Base-by-base conservation (phyloP, 2,329 filamentous ascomycete genomes). In the Arachnopeziza araneosa region DNA sequence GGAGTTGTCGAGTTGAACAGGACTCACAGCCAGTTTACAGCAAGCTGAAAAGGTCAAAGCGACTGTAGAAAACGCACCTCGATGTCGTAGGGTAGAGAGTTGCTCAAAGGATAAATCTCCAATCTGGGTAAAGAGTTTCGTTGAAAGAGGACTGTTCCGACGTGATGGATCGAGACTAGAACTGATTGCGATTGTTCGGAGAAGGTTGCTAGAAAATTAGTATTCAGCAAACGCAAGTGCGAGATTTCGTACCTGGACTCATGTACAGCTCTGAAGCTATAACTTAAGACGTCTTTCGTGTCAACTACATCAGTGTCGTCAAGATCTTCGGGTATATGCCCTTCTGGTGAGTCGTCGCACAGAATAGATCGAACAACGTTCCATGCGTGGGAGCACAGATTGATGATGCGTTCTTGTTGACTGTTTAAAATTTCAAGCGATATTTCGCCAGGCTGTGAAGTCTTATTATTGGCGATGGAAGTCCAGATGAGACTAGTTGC, bases 301-400 rank as follows among this genome's bases (percentile, higher is more conserved):
- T 89, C 87, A 1, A 91, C 80, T 0, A 87, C 89, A 4, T 88
- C 82, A 19, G 84, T 77, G 36, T 89, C 87, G 57, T 89, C 84
- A n/a, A 91, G 73, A 24, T 93, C 90, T 56, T 93, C 86, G 0
- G 87, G 88, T 2, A 91, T 78, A 72, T 95, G 87, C 0, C 93
- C 93, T 75, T 99, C 95, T 0, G 96, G 95, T 0, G 95, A 96
- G 74, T 97, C 95, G 64, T 96, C 88, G 69, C 95, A 99, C 0
- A 99, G 81, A 3, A 96, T 84, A 56, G 86, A 82, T 67, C 83
- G 84, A 5, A 97, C 91, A 24, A 84, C 81, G 0, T 76, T 69
- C 95, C 95, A 99, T 7, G 96, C 83, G n/a, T 81, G 79, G 54
- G 80, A 75, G 60, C 91, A 89, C 61, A 82, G 79, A 1, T 70